Base-by-base conservation (phyloP, 768 basidiomycete genomes). In the Calocybe gangraenosa region DNA sequence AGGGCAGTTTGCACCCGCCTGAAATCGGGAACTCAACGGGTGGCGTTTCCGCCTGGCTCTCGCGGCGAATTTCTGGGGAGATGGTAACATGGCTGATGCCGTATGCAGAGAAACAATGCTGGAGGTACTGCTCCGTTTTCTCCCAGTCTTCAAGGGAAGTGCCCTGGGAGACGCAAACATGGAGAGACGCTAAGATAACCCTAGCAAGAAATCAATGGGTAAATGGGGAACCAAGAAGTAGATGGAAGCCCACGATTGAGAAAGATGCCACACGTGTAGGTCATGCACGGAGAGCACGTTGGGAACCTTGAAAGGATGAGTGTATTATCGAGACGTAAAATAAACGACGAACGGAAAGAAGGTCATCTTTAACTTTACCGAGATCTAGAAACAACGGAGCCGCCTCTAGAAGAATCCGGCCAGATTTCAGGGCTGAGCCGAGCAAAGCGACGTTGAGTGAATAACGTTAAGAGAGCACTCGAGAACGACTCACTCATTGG, bases 1-100 rank as follows among this genome's bases (percentile, higher is more conserved):
- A 66, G 10, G 66, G 63, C 2, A 67, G 54, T 15, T 64, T 58
- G 55, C 71, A 71, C 15, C 64, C 57, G 7, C 54, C 55, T 17
- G 57, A 34, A 18, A 22, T 21, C 18, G 54, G 23, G 21, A 63
- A 61, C 14, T 65, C 66, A 22, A 55, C 62, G 1, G 57, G 49
- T n/a, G 57, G 51, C n/a, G 62, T 59, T 48, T 59, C 58, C 11
- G 62, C 46, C 38, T 60, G 63, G 46, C 56, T 56, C 42, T 66
- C 64, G 31, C 63, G 62, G 7, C 63, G 60, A 30, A 74, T 65
- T 57, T 78, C 76, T 17, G 76, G 76, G 5, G 75, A 73, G 43
- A 79, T 77, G 9, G 77, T 79, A 40, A 76, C 75, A 62, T 79
- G 77, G 42, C 58, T 69, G 41, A 79, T 70, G 5, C 77, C 77